Evolutionary conservation across 31 red algal genomes (phyloP).

Genomic region (Endocladia muricata): DNA sequence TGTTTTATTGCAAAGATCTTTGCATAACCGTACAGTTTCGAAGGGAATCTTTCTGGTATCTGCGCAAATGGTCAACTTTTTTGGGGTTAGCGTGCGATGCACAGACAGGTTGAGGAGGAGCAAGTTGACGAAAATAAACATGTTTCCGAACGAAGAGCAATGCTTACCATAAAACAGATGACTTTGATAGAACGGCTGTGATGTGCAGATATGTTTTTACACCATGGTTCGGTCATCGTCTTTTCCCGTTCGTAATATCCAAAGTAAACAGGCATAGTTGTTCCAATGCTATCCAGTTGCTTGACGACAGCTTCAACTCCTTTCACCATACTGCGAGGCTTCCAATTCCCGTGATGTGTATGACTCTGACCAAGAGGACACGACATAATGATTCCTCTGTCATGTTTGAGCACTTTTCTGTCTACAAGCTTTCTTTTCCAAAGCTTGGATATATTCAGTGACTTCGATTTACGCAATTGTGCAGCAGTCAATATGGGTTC

Average conservation of each 20-base stretch:
- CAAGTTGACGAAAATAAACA: too few species aligned
- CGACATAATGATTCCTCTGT: slow-evolving; percentile 31
- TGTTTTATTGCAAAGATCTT: slow-evolving; percentile 54
- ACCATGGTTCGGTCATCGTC: slow-evolving; percentile 16
- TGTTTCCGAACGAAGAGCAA: too few species aligned
- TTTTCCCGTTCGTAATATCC: slow-evolving; percentile 32
- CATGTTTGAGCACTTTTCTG: too few species aligned
- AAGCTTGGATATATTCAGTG: too few species aligned
- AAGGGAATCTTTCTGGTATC: slow-evolving; percentile 49
- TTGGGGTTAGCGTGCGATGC: too few species aligned
- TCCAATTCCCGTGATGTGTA: slow-evolving; percentile 44
- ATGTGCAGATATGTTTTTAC: background rate
- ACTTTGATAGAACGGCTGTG: background rate
- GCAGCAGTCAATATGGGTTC: too few species aligned
- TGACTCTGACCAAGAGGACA: slow-evolving; percentile 39
- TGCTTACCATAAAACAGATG: slow-evolving; percentile 41
- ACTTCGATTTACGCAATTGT: too few species aligned
- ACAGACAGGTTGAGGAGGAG: too few species aligned
- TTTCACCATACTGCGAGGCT: slow-evolving; percentile 29
- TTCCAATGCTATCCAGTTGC: slow-evolving; percentile 16
- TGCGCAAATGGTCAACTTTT: too few species aligned
- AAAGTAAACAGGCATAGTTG: slow-evolving; percentile 17
- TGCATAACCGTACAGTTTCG: slow-evolving; percentile 38
- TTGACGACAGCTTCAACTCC: slow-evolving; percentile 36
- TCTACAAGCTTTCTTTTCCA: too few species aligned